These are phyloP conservation scores for Aspergillus novofumigatus DNA, from an alignment of 2,329 filamentous ascomycete genomes.

Conservation along the genomic window DNA sequence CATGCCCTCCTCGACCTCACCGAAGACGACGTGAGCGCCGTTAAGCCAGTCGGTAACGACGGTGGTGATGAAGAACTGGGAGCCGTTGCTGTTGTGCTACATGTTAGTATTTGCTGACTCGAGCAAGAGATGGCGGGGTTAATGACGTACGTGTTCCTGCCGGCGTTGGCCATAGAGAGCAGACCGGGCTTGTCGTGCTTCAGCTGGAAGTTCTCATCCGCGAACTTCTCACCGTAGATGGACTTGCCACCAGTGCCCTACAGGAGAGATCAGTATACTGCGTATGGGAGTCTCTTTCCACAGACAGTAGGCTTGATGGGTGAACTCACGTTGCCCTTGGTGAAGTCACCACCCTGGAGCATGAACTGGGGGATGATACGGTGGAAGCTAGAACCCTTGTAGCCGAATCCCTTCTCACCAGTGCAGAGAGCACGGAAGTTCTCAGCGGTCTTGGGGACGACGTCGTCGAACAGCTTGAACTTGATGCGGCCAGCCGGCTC, in stretches of 20 bases:
- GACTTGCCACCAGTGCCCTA: conserved; percentile 88
- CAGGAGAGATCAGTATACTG: not conserved
- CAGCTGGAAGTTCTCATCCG: conserved; percentile 82
- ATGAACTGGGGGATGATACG: conserved; percentile 91
- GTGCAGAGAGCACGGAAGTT: conserved; percentile 87
- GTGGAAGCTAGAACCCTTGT: conserved; percentile 81
- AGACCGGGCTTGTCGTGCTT: conserved; percentile 73
- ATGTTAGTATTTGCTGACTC: conserved; percentile 1
- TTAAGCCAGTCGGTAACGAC: conserved; percentile 63
- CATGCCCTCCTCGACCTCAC: conserved; percentile 55
- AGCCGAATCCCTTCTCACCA: conserved; percentile 75
- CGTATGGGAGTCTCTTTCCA: conserved; percentile 7
- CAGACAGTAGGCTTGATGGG: no score
- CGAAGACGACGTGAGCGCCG: conserved; percentile 67
- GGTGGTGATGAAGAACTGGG: conserved; percentile 70
- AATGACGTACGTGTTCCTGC: conserved; percentile 73
- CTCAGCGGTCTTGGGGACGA: conserved; percentile 79
- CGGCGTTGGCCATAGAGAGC: conserved; percentile 93
- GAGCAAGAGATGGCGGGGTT: not conserved
- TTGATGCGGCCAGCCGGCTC: conserved; percentile 74
- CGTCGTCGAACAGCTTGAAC: conserved; percentile 82
- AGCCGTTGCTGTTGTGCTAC: conserved; percentile 53
- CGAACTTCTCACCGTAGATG: conserved; percentile 93
- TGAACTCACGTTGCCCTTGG: conserved; percentile 74
- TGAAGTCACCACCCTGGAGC: conserved; percentile 96